Conservation (phyloP, 2,329 filamentous ascomycete species). For the Colletotrichum melonis region DNA sequence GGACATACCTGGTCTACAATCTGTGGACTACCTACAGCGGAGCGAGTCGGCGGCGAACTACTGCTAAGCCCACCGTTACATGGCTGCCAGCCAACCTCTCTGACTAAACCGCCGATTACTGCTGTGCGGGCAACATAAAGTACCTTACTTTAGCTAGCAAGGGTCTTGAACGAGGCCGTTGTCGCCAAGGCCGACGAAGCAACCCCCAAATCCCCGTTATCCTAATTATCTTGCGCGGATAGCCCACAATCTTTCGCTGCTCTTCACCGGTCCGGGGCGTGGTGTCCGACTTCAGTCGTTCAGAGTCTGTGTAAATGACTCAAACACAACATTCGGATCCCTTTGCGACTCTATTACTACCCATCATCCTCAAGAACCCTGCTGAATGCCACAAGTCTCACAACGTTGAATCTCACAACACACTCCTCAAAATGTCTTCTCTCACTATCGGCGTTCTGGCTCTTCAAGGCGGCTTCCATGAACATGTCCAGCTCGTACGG, state of each 20-base stretch:
- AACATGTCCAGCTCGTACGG: slow-evolving; percentile 83
- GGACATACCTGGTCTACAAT: neutral
- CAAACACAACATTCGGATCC: neutral
- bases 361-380: neutral
- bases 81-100: neutral
- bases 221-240: neutral
- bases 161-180: slow-evolving; percentile 10
- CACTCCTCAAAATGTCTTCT: slow-evolving; percentile 3
- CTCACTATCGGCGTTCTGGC: slow-evolving; percentile 73
- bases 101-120: neutral
- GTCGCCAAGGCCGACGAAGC: slow-evolving; percentile 12
- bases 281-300: neutral
- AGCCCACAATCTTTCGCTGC: neutral
- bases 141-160: neutral
- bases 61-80: neutral
- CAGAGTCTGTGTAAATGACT: slow-evolving; percentile 12
- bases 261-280: neutral
- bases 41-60: neutral
- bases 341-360: neutral
- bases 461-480: slow-evolving; percentile 92
- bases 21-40: neutral
- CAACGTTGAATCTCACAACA: neutral
- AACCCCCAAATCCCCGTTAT: neutral
- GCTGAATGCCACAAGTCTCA: neutral
- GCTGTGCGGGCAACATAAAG: neutral